Evolutionary conservation across 2,329 filamentous ascomycete genomes (phyloP), one percentile per base, ranked within the genome.

Genomic region (Chrysoporthe deuterocubensis): DNA sequence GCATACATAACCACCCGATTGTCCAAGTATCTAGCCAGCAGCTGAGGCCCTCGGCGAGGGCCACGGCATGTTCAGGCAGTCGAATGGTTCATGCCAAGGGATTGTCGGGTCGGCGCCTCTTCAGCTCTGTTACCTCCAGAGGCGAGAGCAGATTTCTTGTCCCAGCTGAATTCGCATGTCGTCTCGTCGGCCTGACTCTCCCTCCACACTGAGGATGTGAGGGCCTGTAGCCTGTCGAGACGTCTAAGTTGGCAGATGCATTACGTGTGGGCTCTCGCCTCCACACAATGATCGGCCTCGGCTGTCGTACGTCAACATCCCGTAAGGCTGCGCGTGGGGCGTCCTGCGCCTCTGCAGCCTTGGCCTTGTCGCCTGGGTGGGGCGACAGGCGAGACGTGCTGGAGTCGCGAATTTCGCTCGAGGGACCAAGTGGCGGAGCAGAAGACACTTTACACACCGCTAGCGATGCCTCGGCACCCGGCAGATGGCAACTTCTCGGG

Each of bases 191-290:
- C 37, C 57, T 44, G 40, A 40, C 46, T 37, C 9, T 40, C 32
- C 34, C 54, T 16, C 32, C 16, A 57, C 54, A 57, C 16, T 13
- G 54, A n/a, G 32, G 14, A 40, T 18, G 54, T 40, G 34, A 40
- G 54, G 18, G 54, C 18, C 50, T 54, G 50, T 32, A 16, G 50
- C 50, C 50, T 13, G 7, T 13, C 34, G 34, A 37, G 54, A 57
- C 54, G 14, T 57, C 34, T 13, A 57, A 40, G 54, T 26, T 62
- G 64, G 64, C 64, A 66, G 40, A 44, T 56, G 32, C 58, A 52
- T 50, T 62, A 57, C 46, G 40, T 48, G 64, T 66, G 58, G 64
- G 48, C 62, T 57, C 57, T 52, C 58, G 40, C 61, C 61, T 66
- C 46, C 64, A 21, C 54, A 40, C 54, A n/a, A 57, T 40, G 54